phyloP scores from a whole-genome alignment of 805 yeast genomes.

The Candida insectorum region DNA sequence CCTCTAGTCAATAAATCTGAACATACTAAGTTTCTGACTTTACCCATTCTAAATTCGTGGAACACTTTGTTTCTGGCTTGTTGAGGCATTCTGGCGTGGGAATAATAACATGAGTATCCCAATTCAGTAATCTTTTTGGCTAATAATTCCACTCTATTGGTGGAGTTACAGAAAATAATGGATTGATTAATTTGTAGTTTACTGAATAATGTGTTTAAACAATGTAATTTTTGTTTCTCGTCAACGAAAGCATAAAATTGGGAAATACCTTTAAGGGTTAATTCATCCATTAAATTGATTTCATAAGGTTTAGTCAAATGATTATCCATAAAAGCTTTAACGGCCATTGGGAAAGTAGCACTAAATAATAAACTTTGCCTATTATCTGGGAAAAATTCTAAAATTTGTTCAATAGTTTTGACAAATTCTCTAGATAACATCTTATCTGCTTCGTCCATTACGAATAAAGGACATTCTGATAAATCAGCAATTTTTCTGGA shows the following conservation, averaged over 20 bases:
- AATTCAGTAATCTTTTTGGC: conserved; percentile 95
- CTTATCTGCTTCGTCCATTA: conserved; percentile 99
- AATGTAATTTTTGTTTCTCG: conserved; percentile 92
- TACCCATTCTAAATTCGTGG: conserved; percentile 98
- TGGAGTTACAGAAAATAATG: conserved; percentile 94
- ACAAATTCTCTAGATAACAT: conserved; percentile 90
- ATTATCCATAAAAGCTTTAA: conserved; percentile 86
- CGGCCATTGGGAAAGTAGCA: conserved; percentile 95
- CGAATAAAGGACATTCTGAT: conserved; percentile 78
- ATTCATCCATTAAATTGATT: conserved; percentile 95
- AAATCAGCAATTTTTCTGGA: conserved; percentile 84
- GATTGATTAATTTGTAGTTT: conserved; percentile 95
- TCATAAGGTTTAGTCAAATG: conserved; percentile 91
- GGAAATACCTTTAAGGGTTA: conserved; percentile 92
- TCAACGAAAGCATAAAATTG: conserved; percentile 99
- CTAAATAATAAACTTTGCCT: conserved; percentile 83
- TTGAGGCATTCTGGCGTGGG: conserved; percentile 98
- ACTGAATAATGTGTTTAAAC: conserved; percentile 90
- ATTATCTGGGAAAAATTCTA: conserved; percentile 67
- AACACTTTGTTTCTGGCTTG: conserved; percentile 95
- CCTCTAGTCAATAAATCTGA: conserved; percentile 96
- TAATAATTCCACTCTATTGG: conserved; percentile 90
- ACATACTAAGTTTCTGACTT: conserved; percentile 94
- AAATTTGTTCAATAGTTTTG: conserved; percentile 79
- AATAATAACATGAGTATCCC: conserved; percentile 94